A percentile compares a stretch with the other conserved stretches of the same genome.
Evolutionary conservation across 495 filamentous ascomycete genomes (phyloP).

Genomic region (Coniosporium apollinis): DNA sequence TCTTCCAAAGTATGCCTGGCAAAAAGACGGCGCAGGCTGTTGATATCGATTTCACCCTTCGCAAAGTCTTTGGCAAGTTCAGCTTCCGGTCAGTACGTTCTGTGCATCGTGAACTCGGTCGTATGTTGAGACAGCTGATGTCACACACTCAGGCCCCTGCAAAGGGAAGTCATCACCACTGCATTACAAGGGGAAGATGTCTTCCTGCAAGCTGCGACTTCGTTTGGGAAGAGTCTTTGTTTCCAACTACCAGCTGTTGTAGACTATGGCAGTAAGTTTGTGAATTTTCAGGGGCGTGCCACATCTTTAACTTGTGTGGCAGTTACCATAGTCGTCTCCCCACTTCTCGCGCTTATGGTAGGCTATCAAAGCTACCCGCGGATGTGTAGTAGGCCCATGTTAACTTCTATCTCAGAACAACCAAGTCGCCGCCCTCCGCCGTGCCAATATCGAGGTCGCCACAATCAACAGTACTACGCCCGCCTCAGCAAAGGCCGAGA

Average conservation of each 20-base stretch:
- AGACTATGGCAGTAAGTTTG: conserved; percentile 55
- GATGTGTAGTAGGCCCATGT: conserved; percentile 1
- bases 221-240: conserved; percentile 87
- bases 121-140: not conserved
- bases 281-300: not conserved
- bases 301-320: not conserved
- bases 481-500: conserved; percentile 41
- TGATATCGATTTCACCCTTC: conserved; percentile 76
- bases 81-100: conserved; percentile 42
- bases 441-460: conserved; percentile 58
- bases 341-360: conserved; percentile 82
- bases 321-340: conserved; percentile 87
- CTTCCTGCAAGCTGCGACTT: conserved; percentile 90
- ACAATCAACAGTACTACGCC: conserved; percentile 75
- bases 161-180: conserved; percentile 72
- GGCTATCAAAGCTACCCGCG: conserved; percentile 5
- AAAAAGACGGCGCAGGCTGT: conserved; percentile 4
- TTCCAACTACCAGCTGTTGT: conserved; percentile 86
- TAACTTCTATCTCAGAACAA: conserved; percentile 44
- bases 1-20: too few species aligned
- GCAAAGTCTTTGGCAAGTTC: conserved; percentile 62
- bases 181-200: conserved; percentile 77
- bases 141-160: conserved; percentile 43
- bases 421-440: conserved; percentile 67
- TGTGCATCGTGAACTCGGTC: too few species aligned